A percentile compares a stretch with the other conserved stretches of the same genome.
Evolutionary conservation across 345 rosid genomes (phyloP).

Genomic region (Gynandropsis gynandra): DNA sequence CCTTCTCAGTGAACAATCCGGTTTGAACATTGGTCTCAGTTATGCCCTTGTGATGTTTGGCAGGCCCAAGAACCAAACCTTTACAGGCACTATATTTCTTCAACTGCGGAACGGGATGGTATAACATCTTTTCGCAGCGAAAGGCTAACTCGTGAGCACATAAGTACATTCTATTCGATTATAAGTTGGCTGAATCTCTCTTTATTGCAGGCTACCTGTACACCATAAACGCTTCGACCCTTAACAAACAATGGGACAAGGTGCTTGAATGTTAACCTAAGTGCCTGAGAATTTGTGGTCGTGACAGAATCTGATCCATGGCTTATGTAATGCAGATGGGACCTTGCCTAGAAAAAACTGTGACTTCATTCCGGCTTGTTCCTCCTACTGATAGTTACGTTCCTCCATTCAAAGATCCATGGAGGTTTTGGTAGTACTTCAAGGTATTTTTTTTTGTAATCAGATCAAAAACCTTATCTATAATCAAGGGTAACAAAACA

Average conservation of each 20-base stretch:
- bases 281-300: slow-evolving; percentile 7
- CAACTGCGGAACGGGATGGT: slow-evolving; percentile 93
- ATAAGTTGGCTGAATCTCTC: background rate
- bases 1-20: background rate
- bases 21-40: slow-evolving; percentile 12
- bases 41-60: slow-evolving; percentile 1
- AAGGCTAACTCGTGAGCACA: background rate
- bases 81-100: slow-evolving; percentile 65
- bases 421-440: slow-evolving; percentile 87
- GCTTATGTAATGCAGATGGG: slow-evolving; percentile 59
- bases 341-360: slow-evolving; percentile 55
- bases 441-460: slow-evolving; percentile 1
- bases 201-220: slow-evolving; percentile 69
- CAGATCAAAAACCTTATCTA: no score
- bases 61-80: slow-evolving; percentile 81
- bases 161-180: background rate
- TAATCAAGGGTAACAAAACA: no score
- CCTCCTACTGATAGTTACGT: slow-evolving; percentile 70
- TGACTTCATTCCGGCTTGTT: slow-evolving; percentile 70
- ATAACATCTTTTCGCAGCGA: slow-evolving; percentile 23
- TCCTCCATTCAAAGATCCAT: slow-evolving; percentile 94
- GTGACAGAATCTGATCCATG: slow-evolving; percentile 18
- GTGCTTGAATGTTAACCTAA: slow-evolving; percentile 31
- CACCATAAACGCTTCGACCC: slow-evolving; percentile 86
- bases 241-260: slow-evolving; percentile 74